Conservation (phyloP, 495 filamentous ascomycete species). For the Collariella sp. region DNA sequence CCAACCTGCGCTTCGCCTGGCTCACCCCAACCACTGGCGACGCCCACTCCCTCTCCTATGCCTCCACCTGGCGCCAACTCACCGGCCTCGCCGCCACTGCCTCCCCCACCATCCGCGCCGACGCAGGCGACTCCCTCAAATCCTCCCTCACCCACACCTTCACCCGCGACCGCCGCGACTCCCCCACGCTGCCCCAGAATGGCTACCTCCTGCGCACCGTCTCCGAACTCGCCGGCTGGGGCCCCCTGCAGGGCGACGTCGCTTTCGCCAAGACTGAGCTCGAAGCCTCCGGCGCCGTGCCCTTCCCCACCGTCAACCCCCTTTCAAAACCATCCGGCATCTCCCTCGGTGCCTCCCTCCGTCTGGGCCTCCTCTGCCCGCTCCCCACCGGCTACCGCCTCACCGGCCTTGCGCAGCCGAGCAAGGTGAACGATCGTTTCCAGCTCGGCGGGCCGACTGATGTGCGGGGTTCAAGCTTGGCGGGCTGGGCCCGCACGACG, state of each 20-base stretch:
- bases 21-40: conserved; percentile 49
- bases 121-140: conserved; percentile 89
- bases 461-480: conserved; percentile 87
- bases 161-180: conserved; percentile 68
- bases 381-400: conserved; percentile 50
- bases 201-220: conserved; percentile 70
- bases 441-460: conserved; percentile 89
- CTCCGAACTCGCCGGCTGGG: conserved; percentile 80
- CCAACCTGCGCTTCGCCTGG: conserved; percentile 67
- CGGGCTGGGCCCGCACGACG: conserved; percentile 82
- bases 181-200: conserved; percentile 67
- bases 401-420: conserved; percentile 47
- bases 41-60: conserved; percentile 69
- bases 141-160: conserved; percentile 75
- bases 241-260: conserved; percentile 78
- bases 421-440: conserved; percentile 89
- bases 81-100: conserved; percentile 66
- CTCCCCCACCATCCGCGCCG: conserved; percentile 67
- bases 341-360: conserved; percentile 42
- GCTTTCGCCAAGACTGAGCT: conserved; percentile 81
- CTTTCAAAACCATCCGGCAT: conserved; percentile 59
- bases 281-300: conserved; percentile 64
- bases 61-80: conserved; percentile 76
- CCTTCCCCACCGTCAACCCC: conserved; percentile 60
- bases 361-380: conserved; percentile 50